phyloP scores from a whole-genome alignment of 1,284 basidiomycete species.

The Austroboletus niveus region DNA sequence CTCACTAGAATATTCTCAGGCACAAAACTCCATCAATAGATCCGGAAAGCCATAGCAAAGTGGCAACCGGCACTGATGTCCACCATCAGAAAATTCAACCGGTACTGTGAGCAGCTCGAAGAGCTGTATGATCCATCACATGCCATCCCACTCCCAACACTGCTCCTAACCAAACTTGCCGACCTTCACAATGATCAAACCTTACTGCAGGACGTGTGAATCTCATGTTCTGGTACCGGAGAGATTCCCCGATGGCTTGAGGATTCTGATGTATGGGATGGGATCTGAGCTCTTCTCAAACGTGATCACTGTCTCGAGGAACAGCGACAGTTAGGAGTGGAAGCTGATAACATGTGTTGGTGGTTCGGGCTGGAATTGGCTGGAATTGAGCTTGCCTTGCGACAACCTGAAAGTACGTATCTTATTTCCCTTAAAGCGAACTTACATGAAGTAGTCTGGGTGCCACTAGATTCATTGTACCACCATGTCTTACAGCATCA shows the following conservation, averaged over 20 bases:
- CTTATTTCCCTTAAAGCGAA: too few relatives aligned
- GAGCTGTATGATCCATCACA: conserved; percentile 22
- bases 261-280: conserved; percentile 29
- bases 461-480: too few relatives aligned
- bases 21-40: too few relatives aligned
- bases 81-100: too few relatives aligned
- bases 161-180: conserved; percentile 29
- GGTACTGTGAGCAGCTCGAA: background rate
- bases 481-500: too few relatives aligned
- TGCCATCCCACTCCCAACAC: conserved; percentile 33
- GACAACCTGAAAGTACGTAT: conserved; percentile 5
- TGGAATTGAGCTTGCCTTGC: conserved; percentile 15
- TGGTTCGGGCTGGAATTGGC: conserved; percentile 21
- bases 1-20: background rate
- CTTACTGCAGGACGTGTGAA: conserved; percentile 42
- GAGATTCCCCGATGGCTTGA: conserved; percentile 34
- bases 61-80: too few relatives aligned
- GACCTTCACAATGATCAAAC: conserved; percentile 26
- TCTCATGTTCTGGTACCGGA: conserved; percentile 14
- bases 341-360: conserved; percentile 8
- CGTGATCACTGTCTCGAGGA: conserved; percentile 31
- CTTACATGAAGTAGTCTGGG: too few relatives aligned
- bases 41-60: too few relatives aligned
- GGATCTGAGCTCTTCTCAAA: conserved; percentile 33
- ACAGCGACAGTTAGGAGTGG: conserved; percentile 12